A percentile compares a stretch with the other conserved stretches of the same genome.
phyloP scores from a whole-genome alignment of 768 basidiomycete genomes.

The Dioszegia crocea region DNA sequence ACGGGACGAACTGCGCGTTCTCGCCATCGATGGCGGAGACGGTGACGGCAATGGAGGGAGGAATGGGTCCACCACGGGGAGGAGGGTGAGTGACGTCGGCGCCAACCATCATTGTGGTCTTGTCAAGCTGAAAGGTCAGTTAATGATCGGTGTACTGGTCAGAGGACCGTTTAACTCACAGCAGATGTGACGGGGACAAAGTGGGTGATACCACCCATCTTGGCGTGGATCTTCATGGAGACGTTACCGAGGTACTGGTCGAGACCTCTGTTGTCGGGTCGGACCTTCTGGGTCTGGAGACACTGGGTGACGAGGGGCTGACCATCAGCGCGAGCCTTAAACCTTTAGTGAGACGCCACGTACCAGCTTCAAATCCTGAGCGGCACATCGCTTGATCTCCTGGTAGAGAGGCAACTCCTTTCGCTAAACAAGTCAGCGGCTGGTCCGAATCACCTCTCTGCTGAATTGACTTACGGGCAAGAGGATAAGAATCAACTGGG shows the following conservation, averaged over 20 bases:
- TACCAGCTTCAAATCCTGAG: conserved; percentile 10
- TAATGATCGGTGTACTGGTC: neutral
- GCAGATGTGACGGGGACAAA: conserved; percentile 17
- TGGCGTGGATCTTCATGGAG: conserved; percentile 47
- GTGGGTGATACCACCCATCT: conserved; percentile 49
- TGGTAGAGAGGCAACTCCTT: conserved; percentile 36
- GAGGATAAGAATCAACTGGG: conserved; percentile 44
- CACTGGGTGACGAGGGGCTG: conserved; percentile 48
- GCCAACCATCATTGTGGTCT: conserved; percentile 38
- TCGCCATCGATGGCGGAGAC: conserved; percentile 32
- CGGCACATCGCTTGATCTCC: conserved; percentile 31
- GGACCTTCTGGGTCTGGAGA: conserved; percentile 31
- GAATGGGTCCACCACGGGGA: conserved; percentile 25
- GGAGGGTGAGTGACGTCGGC: conserved; percentile 44
- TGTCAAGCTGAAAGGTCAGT: conserved; percentile 20
- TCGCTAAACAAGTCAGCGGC: conserved; percentile 11
- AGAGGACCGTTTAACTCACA: conserved; percentile 15
- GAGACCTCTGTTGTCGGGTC: conserved; percentile 24
- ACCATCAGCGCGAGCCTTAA: neutral
- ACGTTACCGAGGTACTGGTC: conserved; percentile 45
- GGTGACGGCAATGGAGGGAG: conserved; percentile 40
- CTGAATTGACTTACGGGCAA: conserved; percentile 27
- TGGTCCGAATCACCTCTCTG: neutral
- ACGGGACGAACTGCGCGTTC: conserved; percentile 28
- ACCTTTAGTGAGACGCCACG: no score